Evolutionary conservation across 2,329 filamentous ascomycete genomes (phyloP), one percentile per base, ranked within the genome.

Genomic region (Cucurbitaria berberidis): DNA sequence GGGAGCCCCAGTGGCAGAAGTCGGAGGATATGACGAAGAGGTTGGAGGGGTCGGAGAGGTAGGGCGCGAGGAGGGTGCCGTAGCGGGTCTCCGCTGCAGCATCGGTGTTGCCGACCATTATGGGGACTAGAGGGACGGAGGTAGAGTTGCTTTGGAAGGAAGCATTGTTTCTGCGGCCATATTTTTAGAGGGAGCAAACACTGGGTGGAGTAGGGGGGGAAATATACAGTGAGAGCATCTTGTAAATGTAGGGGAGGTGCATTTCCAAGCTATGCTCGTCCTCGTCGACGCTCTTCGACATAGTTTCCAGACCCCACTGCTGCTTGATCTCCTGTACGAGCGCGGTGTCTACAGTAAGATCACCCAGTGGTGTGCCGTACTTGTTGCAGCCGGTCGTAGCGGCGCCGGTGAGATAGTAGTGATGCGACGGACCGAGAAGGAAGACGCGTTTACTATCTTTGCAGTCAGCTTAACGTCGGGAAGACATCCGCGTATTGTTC

Each of bases 211-310:
- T n/a, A 13, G 41, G 35, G 21, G 27, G 5, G 27, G 51, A 55
- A 46, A 30, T 51, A 34, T 62, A 83, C 72, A 79, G 77, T 52
- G 82, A 82, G 6, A 88, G 81, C 47, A 90, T 86, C 70, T 93
- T 92, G 80, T 92, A 93, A 59, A 98, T 89, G 69, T 96, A 97
- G 0, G 95, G 93, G 8, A 98, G 82, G 65, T 99, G 95, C 89
- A 99, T 96, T 79, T 99, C 95, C 1, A 98, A 83, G 45, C 91
- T 96, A 76, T 99, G 95, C 76, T 99, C 95, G 5, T 84, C 83
- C 57, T 91, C 84, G 68, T 99, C 95, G 5, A 86, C 80, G 3
- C 78, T 67, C 16, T 74, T 76, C 1, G 83, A 85, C 80, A 97
- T 95, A 30, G 53, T 52, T 30, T 72, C 62, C 6, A 74, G 56